Evolutionary conservation across 345 rosid species (phyloP).

Genomic region (Eutrema japonicum): DNA sequence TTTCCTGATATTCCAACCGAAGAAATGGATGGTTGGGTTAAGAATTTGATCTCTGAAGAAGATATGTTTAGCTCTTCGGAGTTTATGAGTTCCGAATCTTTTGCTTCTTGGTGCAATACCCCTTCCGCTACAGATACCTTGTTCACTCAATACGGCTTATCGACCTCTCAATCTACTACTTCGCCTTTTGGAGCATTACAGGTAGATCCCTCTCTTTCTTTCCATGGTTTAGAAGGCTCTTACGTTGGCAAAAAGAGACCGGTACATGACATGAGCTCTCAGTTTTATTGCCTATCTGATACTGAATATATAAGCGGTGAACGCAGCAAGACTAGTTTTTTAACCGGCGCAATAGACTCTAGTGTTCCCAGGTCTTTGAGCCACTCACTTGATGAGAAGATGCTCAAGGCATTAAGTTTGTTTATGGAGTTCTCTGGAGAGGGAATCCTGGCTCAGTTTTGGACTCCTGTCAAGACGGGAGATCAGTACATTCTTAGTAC

Average conservation of each 20-base stretch:
- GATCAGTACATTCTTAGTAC: slow-evolving; percentile 72
- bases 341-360: slow-evolving; percentile 30
- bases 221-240: slow-evolving; percentile 45
- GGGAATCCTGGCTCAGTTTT: slow-evolving; percentile 84
- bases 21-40: slow-evolving; percentile 52
- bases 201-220: slow-evolving; percentile 27
- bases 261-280: slow-evolving; percentile 44
- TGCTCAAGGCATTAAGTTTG: slow-evolving; percentile 75
- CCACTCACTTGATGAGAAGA: slow-evolving; percentile 73
- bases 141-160: slow-evolving; percentile 50
- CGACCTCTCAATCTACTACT: slow-evolving; percentile 46
- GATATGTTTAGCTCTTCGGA: slow-evolving; percentile 60
- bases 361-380: slow-evolving; percentile 52
- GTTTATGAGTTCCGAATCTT: slow-evolving; percentile 64
- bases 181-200: slow-evolving; percentile 45
- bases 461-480: slow-evolving; percentile 74
- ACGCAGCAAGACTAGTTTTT: slow-evolving; percentile 32
- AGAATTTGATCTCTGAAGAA: slow-evolving; percentile 48
- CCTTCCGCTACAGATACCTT: slow-evolving; percentile 56
- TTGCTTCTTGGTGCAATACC: slow-evolving; percentile 69
- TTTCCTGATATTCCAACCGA: slow-evolving; percentile 51
- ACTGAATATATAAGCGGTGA: slow-evolving; percentile 32
- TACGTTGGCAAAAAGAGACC: slow-evolving; percentile 51
- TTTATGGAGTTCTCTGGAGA: slow-evolving; percentile 78
- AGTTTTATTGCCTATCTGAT: slow-evolving; percentile 41